Evolutionary conservation across 805 yeast species (phyloP), one percentile per base, ranked within the genome.

Genomic region (Starmerella apis): DNA sequence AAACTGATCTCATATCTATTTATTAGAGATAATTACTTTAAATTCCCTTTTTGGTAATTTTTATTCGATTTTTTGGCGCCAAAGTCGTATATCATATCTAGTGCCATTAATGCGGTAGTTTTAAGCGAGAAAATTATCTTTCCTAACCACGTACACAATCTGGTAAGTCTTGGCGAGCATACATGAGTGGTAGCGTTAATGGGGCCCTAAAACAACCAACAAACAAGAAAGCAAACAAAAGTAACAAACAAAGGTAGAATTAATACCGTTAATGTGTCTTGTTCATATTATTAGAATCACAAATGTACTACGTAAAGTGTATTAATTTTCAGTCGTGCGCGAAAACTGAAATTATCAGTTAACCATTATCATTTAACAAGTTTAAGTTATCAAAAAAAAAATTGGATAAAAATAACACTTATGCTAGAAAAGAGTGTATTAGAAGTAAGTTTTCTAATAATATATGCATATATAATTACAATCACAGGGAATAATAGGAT

Each of bases 31-130:
- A 8, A 27, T 27, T 27, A 18, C 10, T 33, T 22, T 8, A 33
- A 33, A 33, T 31, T 31, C 37, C 37, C 37, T n/a, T 36, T 36
- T 36, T 36, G 24, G 39, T 20, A 20, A 36, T 19, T 36, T 36
- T 20, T n/a, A 23, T 5, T 4, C 19, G 30, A 37, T 37, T 37
- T 37, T 36, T 11, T 5, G 42, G 30, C 30, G 13, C 30, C 13
- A 6, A 2, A 8, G 19, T 14, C 42, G n/a, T n/a, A n/a, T 11
- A n/a, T n/a, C 28, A 37, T 37, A 37, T 37, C 42, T 8, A 11
- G 42, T 16, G 19, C 10, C 16, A n/a, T 23, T n/a, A 37, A 37
- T 6, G 18, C 30, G 42, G 42, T 6, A 37, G 14, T 9, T 24
- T 13, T 27, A 23, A 37, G 42, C 42, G 42, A 37, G 10, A 14